Percentiles rank a stretch among this genome's conserved stretches.
These are phyloP conservation scores for Heracleum sosnowskyi DNA, from an alignment of 129 eudicot species.

Conservation along the genomic window DNA sequence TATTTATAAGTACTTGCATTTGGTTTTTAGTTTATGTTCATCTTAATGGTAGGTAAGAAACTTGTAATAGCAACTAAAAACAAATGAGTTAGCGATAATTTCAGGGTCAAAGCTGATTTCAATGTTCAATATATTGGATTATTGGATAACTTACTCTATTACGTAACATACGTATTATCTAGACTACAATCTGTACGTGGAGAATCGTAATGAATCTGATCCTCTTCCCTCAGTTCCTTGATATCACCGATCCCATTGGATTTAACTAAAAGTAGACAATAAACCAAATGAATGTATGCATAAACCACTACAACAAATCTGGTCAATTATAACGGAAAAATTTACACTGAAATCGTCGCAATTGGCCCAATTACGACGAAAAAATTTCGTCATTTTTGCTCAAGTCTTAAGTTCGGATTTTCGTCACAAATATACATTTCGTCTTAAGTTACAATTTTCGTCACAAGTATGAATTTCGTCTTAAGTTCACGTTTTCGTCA, in stretches of 20 bases:
- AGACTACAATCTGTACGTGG: not conserved
- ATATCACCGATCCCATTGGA: not conserved
- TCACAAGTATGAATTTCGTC: no score
- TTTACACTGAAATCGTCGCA: no score
- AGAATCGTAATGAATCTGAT: not conserved
- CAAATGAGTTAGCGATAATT: constrained; percentile 15
- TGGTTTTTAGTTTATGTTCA: not conserved
- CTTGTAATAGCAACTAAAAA: not conserved
- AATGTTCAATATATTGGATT: not conserved
- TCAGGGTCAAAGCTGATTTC: not conserved
- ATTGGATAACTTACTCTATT: not conserved
- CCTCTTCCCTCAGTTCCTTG: not conserved
- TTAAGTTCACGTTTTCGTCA: no score
- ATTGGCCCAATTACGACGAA: no score
- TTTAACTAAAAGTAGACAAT: not conserved
- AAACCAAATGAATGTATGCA: not conserved
- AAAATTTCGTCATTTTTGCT: no score
- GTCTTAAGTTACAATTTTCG: no score
- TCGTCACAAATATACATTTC: no score
- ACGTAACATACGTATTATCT: not conserved
- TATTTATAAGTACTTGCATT: constrained; percentile 10
- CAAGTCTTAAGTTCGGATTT: no score
- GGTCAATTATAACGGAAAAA: no score
- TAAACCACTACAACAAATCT: no score
- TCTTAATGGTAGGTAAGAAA: not conserved